phyloP scores from a whole-genome alignment of 495 filamentous ascomycete genomes.

The Podospora bellae-mahoneyi region DNA sequence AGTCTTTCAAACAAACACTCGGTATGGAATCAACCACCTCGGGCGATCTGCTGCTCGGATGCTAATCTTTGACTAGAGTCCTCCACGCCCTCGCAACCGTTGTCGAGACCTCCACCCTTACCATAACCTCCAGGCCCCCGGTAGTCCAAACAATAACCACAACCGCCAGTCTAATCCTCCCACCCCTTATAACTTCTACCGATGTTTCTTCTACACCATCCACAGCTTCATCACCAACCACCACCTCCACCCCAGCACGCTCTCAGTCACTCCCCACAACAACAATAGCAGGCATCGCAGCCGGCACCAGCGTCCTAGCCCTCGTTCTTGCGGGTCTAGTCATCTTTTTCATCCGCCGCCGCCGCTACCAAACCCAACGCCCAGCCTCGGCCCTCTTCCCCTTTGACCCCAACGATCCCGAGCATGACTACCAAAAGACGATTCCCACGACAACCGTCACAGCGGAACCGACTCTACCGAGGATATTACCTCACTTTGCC shows the following conservation, averaged over 20 bases:
- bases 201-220: slow-evolving; percentile 3
- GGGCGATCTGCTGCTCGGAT: neutral
- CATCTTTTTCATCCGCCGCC: slow-evolving; percentile 24
- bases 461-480: slow-evolving; percentile 16
- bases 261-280: slow-evolving; percentile 20
- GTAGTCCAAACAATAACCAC: slow-evolving; percentile 23
- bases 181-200: slow-evolving; percentile 4
- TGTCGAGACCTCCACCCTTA: slow-evolving; percentile 32
- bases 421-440: neutral
- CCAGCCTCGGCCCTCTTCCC: slow-evolving; percentile 5
- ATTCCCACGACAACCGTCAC: neutral
- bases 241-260: slow-evolving; percentile 1
- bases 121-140: slow-evolving; percentile 25
- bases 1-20: slow-evolving; percentile 26
- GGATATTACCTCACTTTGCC: slow-evolving; percentile 18
- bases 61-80: slow-evolving; percentile 19
- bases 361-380: slow-evolving; percentile 8
- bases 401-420: slow-evolving; percentile 8
- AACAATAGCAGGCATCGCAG: slow-evolving; percentile 30
- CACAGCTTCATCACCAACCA: slow-evolving; percentile 2
- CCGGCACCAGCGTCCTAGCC: slow-evolving; percentile 21
- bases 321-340: slow-evolving; percentile 22
- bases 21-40: slow-evolving; percentile 10
- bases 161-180: slow-evolving; percentile 20
- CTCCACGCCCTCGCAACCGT: slow-evolving; percentile 27